phyloP scores from a whole-genome alignment of 108 stramenopile species.

The Mediolabrus comicus region DNA sequence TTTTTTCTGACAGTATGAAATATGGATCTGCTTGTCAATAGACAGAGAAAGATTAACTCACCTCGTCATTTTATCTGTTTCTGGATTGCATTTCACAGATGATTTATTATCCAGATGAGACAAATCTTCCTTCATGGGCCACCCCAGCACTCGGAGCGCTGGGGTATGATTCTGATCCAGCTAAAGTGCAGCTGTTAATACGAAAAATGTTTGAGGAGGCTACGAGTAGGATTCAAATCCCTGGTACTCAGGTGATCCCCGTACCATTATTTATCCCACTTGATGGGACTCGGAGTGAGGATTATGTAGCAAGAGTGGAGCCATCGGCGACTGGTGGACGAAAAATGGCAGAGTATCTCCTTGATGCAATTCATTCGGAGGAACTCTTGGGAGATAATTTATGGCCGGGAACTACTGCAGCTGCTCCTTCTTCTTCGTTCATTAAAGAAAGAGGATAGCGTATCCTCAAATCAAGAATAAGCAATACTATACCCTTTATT shows the following conservation, averaged over 20 bases:
- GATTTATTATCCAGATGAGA: conserved; percentile 90
- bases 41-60: too few species aligned
- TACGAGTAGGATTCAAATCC: conserved; percentile 62
- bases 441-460: conserved; percentile 32
- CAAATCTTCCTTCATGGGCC: conserved; percentile 75
- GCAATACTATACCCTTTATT: too few species aligned
- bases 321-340: conserved; percentile 79
- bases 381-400: background rate
- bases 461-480: too few species aligned
- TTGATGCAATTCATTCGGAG: conserved; percentile 49
- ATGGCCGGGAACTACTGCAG: background rate
- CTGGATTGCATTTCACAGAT: too few species aligned
- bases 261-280: conserved; percentile 77
- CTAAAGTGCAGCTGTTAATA: conserved; percentile 70
- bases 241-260: conserved; percentile 72
- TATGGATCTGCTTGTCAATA: too few species aligned
- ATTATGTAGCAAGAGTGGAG: conserved; percentile 90
- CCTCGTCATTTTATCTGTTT: too few species aligned
- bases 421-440: conserved; percentile 24
- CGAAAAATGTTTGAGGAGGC: conserved; percentile 72
- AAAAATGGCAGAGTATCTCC: conserved; percentile 84
- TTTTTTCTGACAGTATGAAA: too few species aligned
- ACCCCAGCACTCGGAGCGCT: conserved; percentile 65
- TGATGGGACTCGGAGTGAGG: conserved; percentile 72
- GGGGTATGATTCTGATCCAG: conserved; percentile 78